phyloP scores from a whole-genome alignment of 768 basidiomycete species.

The Russula emetica region DNA sequence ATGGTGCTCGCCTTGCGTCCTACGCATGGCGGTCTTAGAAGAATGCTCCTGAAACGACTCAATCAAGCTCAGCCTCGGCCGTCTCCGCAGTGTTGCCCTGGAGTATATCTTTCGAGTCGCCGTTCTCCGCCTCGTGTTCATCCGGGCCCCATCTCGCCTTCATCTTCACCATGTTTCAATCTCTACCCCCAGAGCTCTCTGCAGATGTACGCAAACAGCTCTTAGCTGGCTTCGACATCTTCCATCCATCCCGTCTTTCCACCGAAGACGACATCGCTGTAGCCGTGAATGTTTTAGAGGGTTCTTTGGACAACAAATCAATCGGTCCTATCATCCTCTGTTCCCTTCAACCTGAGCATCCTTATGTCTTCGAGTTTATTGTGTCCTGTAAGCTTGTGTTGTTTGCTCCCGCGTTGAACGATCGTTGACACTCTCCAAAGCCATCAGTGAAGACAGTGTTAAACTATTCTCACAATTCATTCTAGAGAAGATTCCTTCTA shows the following conservation, averaged over 20 bases:
- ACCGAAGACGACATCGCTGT: slow-evolving; percentile 9
- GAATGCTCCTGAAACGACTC: background rate
- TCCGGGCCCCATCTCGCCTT: background rate
- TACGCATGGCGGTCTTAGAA: background rate
- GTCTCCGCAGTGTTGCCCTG: slow-evolving; percentile 5
- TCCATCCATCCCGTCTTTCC: background rate
- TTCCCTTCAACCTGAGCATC: slow-evolving; percentile 1
- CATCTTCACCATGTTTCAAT: background rate
- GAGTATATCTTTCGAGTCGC: background rate
- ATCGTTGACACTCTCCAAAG: slow-evolving; percentile 5
- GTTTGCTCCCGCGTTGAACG: background rate
- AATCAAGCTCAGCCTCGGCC: background rate
- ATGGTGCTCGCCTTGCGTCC: slow-evolving; percentile 1
- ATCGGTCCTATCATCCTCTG: slow-evolving; percentile 8
- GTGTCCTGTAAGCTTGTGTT: slow-evolving; percentile 3
- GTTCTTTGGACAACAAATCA: slow-evolving; percentile 5
- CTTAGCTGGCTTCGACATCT: slow-evolving; percentile 9
- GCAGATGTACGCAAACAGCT: background rate
- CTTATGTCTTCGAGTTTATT: slow-evolving; percentile 19
- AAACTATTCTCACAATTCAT: background rate
- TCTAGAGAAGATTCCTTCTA: background rate
- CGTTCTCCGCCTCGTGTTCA: background rate
- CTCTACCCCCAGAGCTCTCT: background rate
- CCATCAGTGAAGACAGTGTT: background rate
- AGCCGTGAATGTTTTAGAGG: slow-evolving; percentile 15